Conservation (phyloP, 2,329 filamentous ascomycete genomes). For the Epichloe uncinata region DNA sequence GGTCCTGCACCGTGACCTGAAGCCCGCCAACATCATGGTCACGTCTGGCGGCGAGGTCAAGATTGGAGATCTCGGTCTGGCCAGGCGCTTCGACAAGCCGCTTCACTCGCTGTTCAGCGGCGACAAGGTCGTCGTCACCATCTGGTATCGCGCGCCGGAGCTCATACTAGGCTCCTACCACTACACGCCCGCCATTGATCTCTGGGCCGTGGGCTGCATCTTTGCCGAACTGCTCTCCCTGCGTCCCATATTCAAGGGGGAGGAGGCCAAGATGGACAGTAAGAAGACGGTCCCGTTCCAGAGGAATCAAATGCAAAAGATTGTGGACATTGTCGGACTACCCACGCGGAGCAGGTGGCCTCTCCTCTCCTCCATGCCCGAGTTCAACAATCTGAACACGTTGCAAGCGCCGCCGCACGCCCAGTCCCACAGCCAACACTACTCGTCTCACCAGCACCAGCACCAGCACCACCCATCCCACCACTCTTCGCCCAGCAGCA, state of each 20-base stretch:
- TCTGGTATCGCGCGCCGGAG: constrained; percentile 96
- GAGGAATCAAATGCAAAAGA: constrained; percentile 97
- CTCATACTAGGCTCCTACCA: constrained; percentile 85
- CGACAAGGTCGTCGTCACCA: constrained; percentile 97
- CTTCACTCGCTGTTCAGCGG: constrained; percentile 82
- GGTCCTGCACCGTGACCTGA: constrained; percentile 93
- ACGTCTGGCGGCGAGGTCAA: constrained; percentile 82
- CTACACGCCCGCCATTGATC: constrained; percentile 91
- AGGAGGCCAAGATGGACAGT: constrained; percentile 97
- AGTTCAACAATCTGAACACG: constrained; percentile 58
- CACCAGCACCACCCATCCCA: no score
- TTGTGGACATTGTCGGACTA: constrained; percentile 88
- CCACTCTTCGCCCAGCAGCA: no score
- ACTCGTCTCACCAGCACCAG: constrained; percentile 10
- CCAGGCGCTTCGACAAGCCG: constrained; percentile 86
- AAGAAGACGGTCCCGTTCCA: constrained; percentile 98
- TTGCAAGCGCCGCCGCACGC: constrained; percentile 35
- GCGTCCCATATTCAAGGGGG: constrained; percentile 96
- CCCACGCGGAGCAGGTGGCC: constrained; percentile 86
- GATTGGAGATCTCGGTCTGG: constrained; percentile 87
- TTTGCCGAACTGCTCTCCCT: constrained; percentile 88
- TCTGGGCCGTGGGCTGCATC: constrained; percentile 97
- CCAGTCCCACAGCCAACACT: constrained; percentile 20
- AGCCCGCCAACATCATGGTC: constrained; percentile 98
- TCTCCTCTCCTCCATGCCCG: constrained; percentile 70